phyloP scores from a whole-genome alignment of 257 asterid genomes.

The Scutellaria baicalensis region DNA sequence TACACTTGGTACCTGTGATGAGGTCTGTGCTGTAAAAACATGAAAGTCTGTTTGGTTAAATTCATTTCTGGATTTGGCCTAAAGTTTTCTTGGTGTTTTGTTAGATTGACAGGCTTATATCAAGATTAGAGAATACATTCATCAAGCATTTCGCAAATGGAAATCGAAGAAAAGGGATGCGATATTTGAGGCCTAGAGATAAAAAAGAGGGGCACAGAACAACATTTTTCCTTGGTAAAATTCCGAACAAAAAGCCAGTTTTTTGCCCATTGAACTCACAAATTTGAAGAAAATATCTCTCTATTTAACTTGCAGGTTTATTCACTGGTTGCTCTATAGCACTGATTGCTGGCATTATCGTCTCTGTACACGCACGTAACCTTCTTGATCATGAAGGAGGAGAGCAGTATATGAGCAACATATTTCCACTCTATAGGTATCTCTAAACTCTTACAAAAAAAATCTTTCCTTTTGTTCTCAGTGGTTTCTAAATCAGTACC shows the following conservation, averaged over 20 bases:
- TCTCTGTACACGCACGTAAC: slow-evolving; percentile 36
- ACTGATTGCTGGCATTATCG: slow-evolving; percentile 34
- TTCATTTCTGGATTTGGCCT: not conserved
- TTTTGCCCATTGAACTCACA: not conserved
- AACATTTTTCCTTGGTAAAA: slow-evolving; percentile 56
- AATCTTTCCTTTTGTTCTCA: not conserved
- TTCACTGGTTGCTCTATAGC: slow-evolving; percentile 69
- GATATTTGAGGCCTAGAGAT: slow-evolving; percentile 33
- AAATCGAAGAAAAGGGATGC: slow-evolving; percentile 58
- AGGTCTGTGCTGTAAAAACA: slow-evolving; percentile 31
- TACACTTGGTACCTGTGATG: slow-evolving; percentile 53
- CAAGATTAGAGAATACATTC: slow-evolving; percentile 46
- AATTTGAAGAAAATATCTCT: not conserved
- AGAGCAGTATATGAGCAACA: slow-evolving; percentile 52
- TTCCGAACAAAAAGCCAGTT: not conserved
- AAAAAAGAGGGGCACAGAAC: slow-evolving; percentile 49
- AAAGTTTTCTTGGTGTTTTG: not conserved
- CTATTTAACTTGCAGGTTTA: slow-evolving; percentile 39
- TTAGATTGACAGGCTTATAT: slow-evolving; percentile 41
- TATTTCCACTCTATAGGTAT: slow-evolving; percentile 82
- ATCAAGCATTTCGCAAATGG: slow-evolving; percentile 64
- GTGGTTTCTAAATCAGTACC: not conserved
- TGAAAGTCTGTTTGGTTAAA: not conserved
- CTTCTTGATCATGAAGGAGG: slow-evolving; percentile 41
- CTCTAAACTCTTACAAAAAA: not conserved